Conservation (phyloP, 1,139 yeast genomes). For the Scheffersomyces segobiensis region DNA sequence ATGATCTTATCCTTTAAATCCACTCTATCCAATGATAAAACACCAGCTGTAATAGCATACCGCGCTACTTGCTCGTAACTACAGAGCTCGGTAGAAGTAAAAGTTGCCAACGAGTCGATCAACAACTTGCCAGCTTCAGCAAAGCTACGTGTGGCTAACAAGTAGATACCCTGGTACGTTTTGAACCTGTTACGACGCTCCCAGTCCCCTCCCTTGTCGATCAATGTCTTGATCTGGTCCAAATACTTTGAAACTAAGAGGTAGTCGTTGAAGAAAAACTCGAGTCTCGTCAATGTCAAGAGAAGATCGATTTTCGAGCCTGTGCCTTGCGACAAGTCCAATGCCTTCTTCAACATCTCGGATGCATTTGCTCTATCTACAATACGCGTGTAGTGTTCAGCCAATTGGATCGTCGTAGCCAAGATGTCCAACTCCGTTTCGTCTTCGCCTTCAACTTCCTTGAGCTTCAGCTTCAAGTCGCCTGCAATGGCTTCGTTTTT, state of each 20-base stretch:
- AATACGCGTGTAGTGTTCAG: slow-evolving; percentile 83
- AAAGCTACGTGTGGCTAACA: slow-evolving; percentile 83
- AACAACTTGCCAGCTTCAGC: slow-evolving; percentile 78
- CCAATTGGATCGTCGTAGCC: slow-evolving; percentile 75
- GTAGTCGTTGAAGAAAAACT: slow-evolving; percentile 83
- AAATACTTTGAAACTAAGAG: slow-evolving; percentile 68
- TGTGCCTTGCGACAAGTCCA: slow-evolving; percentile 78
- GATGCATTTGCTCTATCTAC: slow-evolving; percentile 81
- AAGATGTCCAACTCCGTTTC: slow-evolving; percentile 87
- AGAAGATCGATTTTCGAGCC: slow-evolving; percentile 89
- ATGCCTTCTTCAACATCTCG: slow-evolving; percentile 69
- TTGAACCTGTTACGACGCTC: slow-evolving; percentile 94
- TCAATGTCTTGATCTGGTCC: slow-evolving; percentile 69
- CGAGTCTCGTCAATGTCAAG: slow-evolving; percentile 80
- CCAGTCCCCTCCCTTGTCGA: slow-evolving; percentile 99
- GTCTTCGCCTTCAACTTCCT: slow-evolving; percentile 79
- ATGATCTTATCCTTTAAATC: slow-evolving; percentile 82
- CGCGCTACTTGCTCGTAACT: slow-evolving; percentile 88
- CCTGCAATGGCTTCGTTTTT: slow-evolving; percentile 57
- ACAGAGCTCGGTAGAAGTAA: slow-evolving; percentile 91
- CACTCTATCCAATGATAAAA: slow-evolving; percentile 77
- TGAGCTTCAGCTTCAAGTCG: slow-evolving; percentile 61
- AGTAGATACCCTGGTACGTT: slow-evolving; percentile 84
- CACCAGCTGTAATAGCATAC: slow-evolving; percentile 85
- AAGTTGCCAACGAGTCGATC: slow-evolving; percentile 91